Evolutionary conservation across 2,329 filamentous ascomycete species (phyloP).

Genomic region (Exophiala spinifera): DNA sequence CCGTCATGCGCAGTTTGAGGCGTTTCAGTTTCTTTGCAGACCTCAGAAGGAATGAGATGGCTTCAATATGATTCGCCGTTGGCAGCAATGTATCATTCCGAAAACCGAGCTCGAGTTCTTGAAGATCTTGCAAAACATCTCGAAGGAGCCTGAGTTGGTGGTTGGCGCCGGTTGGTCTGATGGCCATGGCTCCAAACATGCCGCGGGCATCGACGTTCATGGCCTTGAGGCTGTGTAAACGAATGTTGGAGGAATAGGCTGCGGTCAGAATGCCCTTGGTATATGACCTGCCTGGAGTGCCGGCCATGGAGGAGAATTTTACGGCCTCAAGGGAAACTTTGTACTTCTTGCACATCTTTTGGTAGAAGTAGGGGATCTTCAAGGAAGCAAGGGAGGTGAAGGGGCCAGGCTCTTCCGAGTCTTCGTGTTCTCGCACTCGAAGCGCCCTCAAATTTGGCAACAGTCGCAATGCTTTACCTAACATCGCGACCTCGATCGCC

Average conservation of each 20-base stretch:
- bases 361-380: constrained; percentile 20
- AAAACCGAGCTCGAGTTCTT: constrained; percentile 20
- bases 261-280: constrained; percentile 21
- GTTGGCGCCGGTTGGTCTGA: constrained; percentile 10
- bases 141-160: constrained; percentile 20
- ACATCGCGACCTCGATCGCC: constrained; percentile 19
- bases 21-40: constrained; percentile 13
- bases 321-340: constrained; percentile 9
- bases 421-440: constrained; percentile 19
- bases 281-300: constrained; percentile 14
- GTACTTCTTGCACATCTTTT: constrained; percentile 12
- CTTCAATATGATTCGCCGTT: constrained; percentile 17
- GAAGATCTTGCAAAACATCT: constrained; percentile 14
- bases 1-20: constrained; percentile 17
- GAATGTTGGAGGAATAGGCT: constrained; percentile 14
- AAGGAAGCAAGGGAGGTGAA: background rate
- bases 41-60: constrained; percentile 15
- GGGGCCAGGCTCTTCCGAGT: background rate
- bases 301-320: constrained; percentile 11
- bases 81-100: constrained; percentile 12
- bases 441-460: constrained; percentile 19
- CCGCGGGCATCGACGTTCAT: constrained; percentile 14
- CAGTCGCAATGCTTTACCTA: constrained; percentile 13
- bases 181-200: constrained; percentile 17
- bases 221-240: constrained; percentile 16